Evolutionary conservation across 768 basidiomycete genomes (phyloP).

Genomic region (Trichaptum fuscoviolaceum): DNA sequence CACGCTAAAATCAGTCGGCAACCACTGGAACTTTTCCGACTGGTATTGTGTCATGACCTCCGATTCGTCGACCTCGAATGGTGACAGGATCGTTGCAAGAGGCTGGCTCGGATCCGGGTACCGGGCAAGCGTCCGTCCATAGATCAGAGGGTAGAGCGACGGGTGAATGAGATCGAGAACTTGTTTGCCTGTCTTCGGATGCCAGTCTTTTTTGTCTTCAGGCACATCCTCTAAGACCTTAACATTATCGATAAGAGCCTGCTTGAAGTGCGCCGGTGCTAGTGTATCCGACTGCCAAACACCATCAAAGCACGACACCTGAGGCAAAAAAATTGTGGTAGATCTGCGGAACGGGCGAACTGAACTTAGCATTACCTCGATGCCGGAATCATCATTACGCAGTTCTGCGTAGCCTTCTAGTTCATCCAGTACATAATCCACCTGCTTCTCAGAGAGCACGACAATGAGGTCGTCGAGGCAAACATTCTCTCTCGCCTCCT

Average conservation of each 20-base stretch:
- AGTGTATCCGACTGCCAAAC: conserved; percentile 28
- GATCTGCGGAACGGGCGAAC: no score
- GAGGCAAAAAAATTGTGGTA: background rate
- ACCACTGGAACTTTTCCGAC: conserved; percentile 25
- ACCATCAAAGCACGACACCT: conserved; percentile 17
- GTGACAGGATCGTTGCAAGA: no score
- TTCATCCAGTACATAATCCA: no score
- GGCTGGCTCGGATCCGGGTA: no score
- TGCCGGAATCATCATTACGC: no score
- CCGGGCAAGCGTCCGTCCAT: conserved; percentile 23
- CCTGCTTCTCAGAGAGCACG: background rate
- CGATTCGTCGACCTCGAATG: no score
- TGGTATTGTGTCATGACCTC: no score
- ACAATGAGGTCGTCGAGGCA: background rate
- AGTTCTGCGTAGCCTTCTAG: no score
- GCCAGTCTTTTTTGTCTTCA: conserved; percentile 37
- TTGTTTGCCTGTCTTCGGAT: conserved; percentile 36
- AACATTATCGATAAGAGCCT: conserved; percentile 22
- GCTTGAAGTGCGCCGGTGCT: conserved; percentile 21
- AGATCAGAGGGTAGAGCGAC: conserved; percentile 35
- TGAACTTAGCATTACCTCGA: no score
- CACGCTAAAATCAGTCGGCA: conserved; percentile 40
- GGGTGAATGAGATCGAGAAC: conserved; percentile 44
- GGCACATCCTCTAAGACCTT: conserved; percentile 31
- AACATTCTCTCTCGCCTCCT: background rate